A percentile compares a stretch with the other conserved stretches of the same genome.
These are phyloP conservation scores for Talaromyces thailandensis DNA, from an alignment of 495 filamentous ascomycete species.

Conservation along the genomic window DNA sequence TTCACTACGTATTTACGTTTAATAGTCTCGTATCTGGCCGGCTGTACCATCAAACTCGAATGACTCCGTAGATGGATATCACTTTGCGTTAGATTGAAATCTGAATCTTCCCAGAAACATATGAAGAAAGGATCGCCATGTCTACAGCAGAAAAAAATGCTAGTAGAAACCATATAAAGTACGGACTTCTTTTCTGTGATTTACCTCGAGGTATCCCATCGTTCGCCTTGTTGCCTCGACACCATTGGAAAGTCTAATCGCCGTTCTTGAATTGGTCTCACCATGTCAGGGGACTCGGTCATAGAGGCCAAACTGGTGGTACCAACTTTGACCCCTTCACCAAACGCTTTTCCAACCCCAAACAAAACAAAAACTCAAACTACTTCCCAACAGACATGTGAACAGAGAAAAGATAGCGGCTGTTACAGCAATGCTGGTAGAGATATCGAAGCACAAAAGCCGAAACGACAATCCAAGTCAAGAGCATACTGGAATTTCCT, in stretches of 20 bases:
- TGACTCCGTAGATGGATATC: neutral
- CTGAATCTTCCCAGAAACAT: neutral
- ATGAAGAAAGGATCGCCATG: neutral
- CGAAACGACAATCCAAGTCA: slow-evolving; percentile 13
- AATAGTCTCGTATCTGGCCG: neutral
- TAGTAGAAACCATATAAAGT: neutral
- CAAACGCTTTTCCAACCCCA: neutral
- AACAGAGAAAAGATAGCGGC: neutral
- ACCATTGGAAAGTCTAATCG: neutral
- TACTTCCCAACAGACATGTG: neutral
- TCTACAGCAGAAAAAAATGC: neutral
- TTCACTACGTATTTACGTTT: neutral
- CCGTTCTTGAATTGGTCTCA: neutral
- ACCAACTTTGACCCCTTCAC: neutral
- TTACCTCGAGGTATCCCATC: neutral
- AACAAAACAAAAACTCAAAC: neutral
- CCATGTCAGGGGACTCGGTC: neutral
- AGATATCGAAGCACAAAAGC: slow-evolving; percentile 34
- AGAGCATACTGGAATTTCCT: slow-evolving; percentile 19
- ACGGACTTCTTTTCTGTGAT: neutral
- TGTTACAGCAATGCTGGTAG: slow-evolving; percentile 16
- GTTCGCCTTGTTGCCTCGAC: neutral
- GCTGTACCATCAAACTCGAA: neutral
- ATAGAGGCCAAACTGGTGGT: neutral
- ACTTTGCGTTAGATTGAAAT: neutral